Evolutionary conservation across 176 grass and related monocot genomes (phyloP), one percentile per base, ranked within the genome.

Genomic region (Lolium rigidum): DNA sequence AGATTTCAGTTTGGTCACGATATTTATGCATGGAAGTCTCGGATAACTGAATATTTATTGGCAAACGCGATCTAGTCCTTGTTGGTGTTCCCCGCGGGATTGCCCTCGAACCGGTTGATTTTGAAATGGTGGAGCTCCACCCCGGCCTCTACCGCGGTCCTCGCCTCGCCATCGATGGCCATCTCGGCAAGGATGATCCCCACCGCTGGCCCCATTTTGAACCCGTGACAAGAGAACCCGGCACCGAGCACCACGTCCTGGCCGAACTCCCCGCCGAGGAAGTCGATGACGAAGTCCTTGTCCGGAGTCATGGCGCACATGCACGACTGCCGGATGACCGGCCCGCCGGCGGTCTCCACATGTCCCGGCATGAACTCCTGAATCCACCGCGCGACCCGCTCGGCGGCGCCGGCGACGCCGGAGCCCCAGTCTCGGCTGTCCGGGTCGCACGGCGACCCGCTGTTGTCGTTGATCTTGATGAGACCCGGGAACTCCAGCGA

Each of bases 261-360:
- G 2, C 91, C 85, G 16, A 90, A 87, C 79, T 90, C 82, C 7
- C 89, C 85, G n/a, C 87, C 87, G 18, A 92, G 61, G 76, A 90
- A 97, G 49, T 97, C 94, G 46, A 97, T 71, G 31, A 97, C 50
- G 76, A 92, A 97, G 88, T 97, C 94, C 1, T 76, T 89, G 75
- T 97, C 94, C 5, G 92, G 94, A 1, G 90, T 94, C 94, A 97
- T 94, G 58, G 94, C 90, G 86, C 92, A 97, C 94, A 97, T 94
- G 87, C 94, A 97, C 22, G 90, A 7, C 71, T 89, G 88, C 9
- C 39, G 17, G 2, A 86, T 39, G 4, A 89, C 90, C 7, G 90
- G 88, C 51, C 90, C 85, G 10, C 65, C 61, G 35, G 28, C 71
- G 64, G 84, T 24, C 22, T 94, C 88, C 0, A 97, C 77, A 41